Percentiles rank a stretch among this genome's conserved stretches.
phyloP scores from a whole-genome alignment of 108 stramenopile genomes.

The Cyclotella distinguenda region DNA sequence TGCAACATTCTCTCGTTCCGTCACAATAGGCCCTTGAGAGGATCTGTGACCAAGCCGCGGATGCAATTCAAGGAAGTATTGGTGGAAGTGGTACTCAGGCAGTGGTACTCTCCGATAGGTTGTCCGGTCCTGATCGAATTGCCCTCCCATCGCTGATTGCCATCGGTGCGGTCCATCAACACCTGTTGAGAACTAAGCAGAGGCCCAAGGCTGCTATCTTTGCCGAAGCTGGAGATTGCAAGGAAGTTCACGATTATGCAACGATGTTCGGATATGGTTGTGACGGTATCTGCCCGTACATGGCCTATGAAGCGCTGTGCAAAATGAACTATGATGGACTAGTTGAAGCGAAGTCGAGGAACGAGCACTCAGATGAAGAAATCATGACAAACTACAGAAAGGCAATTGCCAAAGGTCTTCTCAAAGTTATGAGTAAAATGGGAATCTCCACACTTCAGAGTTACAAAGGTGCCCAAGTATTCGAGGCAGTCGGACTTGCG shows the following conservation, averaged over 20 bases:
- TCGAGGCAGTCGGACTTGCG: constrained; percentile 95
- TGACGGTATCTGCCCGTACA: constrained; percentile 95
- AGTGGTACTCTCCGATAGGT: constrained; percentile 87
- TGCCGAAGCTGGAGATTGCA: constrained; percentile 94
- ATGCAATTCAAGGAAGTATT: constrained; percentile 83
- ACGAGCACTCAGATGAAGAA: constrained; percentile 81
- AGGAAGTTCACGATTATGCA: constrained; percentile 95
- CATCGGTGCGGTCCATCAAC: constrained; percentile 97
- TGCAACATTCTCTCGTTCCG: neutral
- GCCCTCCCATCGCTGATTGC: constrained; percentile 92
- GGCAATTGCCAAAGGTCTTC: constrained; percentile 92
- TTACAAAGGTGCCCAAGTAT: constrained; percentile 96
- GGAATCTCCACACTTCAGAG: constrained; percentile 94
- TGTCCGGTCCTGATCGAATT: constrained; percentile 87
- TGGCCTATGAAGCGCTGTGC: constrained; percentile 95
- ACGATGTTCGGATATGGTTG: constrained; percentile 93
- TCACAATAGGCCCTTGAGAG: constrained; percentile 77
- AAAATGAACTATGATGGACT: constrained; percentile 93
- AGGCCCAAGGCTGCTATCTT: constrained; percentile 94
- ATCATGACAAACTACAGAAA: constrained; percentile 92
- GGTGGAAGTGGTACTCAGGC: constrained; percentile 84
- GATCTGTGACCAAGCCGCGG: constrained; percentile 92
- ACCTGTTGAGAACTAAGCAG: constrained; percentile 92
- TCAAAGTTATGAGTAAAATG: constrained; percentile 98
- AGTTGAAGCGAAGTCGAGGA: constrained; percentile 85